Conservation (phyloP, 140 eudicot species). For the Cichorium intybus region DNA sequence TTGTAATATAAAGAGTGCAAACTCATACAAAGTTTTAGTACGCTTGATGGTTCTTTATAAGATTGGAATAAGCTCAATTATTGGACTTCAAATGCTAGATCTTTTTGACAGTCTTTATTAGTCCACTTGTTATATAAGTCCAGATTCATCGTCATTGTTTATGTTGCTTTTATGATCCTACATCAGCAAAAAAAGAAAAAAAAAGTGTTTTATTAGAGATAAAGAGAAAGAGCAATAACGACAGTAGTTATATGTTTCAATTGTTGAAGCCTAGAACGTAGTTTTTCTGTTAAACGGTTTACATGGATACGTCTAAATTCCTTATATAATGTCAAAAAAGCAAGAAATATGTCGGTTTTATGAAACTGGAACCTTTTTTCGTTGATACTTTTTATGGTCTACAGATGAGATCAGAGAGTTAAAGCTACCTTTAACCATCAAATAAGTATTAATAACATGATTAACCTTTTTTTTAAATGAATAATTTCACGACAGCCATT, state of each 20-base stretch:
- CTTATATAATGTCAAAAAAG: constrained; percentile 16
- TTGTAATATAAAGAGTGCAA: constrained; percentile 20
- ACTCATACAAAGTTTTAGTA: constrained; percentile 8
- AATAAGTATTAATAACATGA: constrained; percentile 5
- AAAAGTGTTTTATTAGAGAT: constrained; percentile 16
- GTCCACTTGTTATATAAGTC: constrained; percentile 36
- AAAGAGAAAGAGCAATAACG: constrained; percentile 8
- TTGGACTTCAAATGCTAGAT: constrained; percentile 20
- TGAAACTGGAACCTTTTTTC: constrained; percentile 6
- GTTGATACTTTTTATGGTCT: background rate
- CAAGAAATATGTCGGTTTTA: constrained; percentile 11
- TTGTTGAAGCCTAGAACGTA: constrained; percentile 12
- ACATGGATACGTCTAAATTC: constrained; percentile 5
- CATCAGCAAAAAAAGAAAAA: constrained; percentile 15
- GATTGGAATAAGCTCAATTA: constrained; percentile 16
- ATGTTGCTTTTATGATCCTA: constrained; percentile 25
- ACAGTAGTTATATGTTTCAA: background rate
- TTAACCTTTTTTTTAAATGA: background rate
- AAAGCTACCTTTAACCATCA: background rate
- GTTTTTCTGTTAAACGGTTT: constrained; percentile 9
- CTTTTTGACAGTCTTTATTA: constrained; percentile 18
- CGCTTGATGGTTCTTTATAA: constrained; percentile 11
- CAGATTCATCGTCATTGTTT: constrained; percentile 27
- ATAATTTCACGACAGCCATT: too few relatives aligned
- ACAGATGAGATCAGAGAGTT: background rate